Evolutionary conservation across 2,329 filamentous ascomycete genomes (phyloP), one percentile per base, ranked within the genome.

Genomic region (Ophiostoma sp.): DNA sequence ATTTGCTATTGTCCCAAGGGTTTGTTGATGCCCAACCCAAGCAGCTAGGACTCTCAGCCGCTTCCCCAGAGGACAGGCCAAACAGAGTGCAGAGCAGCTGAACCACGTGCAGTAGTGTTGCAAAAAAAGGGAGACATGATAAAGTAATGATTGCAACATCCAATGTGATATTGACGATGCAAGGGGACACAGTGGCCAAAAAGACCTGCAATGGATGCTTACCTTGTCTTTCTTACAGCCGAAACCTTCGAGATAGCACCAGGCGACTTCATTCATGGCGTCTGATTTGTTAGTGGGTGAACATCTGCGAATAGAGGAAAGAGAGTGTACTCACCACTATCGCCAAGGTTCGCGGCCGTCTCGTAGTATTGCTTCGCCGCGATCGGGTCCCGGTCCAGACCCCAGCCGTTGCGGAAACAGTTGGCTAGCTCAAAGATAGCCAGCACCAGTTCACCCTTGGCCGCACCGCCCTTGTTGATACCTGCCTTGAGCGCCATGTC

Each of bases 151-250:
- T 50, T 33, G 28, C 45, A 15, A 5, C 22, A 45, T 66, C 39
- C 63, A 69, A 50, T 57, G 69, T 22, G 69, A 17, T 48, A 19
- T 64, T 64, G 36, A 7, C 42, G n/a, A 66, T 28, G 61, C 61
- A 66, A 66, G 36, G 36, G 22, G 61, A 19, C 11, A 31, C 19
- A 9, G 61, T 63, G 33, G 19, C 59, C 22, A 22, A 45, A 17
- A 15, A 50, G 12, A 19, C 6, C 55, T 19, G 15, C 63, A 15
- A 31, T 22, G 12, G n/a, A 61, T 25, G 45, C 93, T 83, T 87
- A 98, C 95, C 93, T 97, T 98, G 85, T 99, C 95, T 82, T 98
- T 99, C 82, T 94, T 96, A 80, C 94, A 95, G 45, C 96, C 96
- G 82, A 97, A 97, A n/a, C 96, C 96, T 80, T 98, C 92, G 36